Evolutionary conservation across 768 basidiomycete genomes (phyloP).

Genomic region (Kockovaella imperatae): DNA sequence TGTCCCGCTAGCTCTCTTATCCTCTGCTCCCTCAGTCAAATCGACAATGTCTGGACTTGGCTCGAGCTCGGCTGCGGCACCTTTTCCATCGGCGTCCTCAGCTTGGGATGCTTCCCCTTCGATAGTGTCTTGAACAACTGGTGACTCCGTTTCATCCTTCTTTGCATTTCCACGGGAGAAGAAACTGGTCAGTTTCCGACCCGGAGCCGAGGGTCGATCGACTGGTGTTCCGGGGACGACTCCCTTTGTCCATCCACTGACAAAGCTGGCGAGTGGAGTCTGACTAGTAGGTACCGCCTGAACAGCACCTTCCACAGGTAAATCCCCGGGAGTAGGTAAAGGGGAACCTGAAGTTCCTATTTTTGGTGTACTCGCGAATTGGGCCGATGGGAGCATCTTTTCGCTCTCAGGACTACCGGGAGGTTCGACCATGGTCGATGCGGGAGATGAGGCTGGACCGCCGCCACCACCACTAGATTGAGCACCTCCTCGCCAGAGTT

Average conservation of each 20-base stretch:
- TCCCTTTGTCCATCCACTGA: conserved; percentile 33
- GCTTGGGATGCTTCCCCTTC: not conserved
- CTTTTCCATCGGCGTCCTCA: not conserved
- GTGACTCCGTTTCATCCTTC: conserved; percentile 2
- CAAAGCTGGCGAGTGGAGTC: conserved; percentile 36
- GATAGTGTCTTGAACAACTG: no score
- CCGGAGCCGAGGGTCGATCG: conserved; percentile 4
- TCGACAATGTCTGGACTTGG: conserved; percentile 9
- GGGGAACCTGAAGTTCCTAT: conserved; percentile 10
- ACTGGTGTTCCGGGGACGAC: conserved; percentile 15
- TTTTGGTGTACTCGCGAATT: conserved; percentile 3
- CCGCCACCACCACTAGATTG: no score
- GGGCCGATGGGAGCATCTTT: conserved; percentile 11
- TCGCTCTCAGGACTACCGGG: conserved; percentile 14
- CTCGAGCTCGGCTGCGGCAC: conserved; percentile 1
- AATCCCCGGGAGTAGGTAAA: conserved; percentile 8
- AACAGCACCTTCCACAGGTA: conserved; percentile 4
- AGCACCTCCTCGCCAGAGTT: conserved; percentile 23
- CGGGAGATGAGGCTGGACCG: conserved; percentile 9
- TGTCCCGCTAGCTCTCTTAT: not conserved
- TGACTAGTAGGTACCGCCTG: conserved; percentile 3
- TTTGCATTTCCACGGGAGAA: conserved; percentile 20
- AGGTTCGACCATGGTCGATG: conserved; percentile 27
- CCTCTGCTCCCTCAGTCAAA: no score
- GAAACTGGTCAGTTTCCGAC: conserved; percentile 22